phyloP scores from a whole-genome alignment of 176 grass and related monocot genomes.

The Oryza glaberrima region DNA sequence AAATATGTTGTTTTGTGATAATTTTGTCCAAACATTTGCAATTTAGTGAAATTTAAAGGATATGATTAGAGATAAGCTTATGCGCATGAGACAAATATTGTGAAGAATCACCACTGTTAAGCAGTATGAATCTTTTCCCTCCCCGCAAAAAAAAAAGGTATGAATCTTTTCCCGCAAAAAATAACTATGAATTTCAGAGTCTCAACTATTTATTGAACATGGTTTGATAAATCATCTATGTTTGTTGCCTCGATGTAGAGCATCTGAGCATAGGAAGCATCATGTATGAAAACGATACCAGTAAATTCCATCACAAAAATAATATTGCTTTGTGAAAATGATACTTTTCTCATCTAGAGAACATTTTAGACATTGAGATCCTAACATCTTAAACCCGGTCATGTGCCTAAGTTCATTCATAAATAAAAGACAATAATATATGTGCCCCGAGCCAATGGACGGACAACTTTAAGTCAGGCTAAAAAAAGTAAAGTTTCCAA shows the following conservation, averaged over 20 bases:
- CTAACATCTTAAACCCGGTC: not conserved
- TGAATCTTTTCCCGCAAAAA: not conserved
- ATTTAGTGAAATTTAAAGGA: not conserved
- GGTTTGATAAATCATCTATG: not conserved
- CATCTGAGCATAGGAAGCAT: not conserved
- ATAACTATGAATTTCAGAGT: not conserved
- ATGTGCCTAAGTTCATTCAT: not conserved
- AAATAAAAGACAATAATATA: conserved; percentile 5
- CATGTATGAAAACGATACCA: conserved; percentile 28
- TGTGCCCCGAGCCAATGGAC: not conserved
- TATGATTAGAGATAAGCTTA: not conserved
- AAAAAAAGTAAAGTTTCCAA: conserved; percentile 6
- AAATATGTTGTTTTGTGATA: not conserved
- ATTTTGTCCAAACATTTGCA: not conserved
- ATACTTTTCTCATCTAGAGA: conserved; percentile 14
- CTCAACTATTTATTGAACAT: not conserved
- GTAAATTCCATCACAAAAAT: conserved; percentile 5
- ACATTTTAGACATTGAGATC: not conserved
- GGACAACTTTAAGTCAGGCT: conserved; percentile 9
- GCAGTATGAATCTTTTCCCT: not conserved
- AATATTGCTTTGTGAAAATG: conserved; percentile 27
- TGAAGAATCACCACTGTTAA: not conserved
- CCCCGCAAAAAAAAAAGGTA: not conserved
- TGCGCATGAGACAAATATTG: not conserved
- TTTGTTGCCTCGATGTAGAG: not conserved